phyloP scores from a whole-genome alignment of 768 basidiomycete genomes.

The Panaeolus cyanescens region DNA sequence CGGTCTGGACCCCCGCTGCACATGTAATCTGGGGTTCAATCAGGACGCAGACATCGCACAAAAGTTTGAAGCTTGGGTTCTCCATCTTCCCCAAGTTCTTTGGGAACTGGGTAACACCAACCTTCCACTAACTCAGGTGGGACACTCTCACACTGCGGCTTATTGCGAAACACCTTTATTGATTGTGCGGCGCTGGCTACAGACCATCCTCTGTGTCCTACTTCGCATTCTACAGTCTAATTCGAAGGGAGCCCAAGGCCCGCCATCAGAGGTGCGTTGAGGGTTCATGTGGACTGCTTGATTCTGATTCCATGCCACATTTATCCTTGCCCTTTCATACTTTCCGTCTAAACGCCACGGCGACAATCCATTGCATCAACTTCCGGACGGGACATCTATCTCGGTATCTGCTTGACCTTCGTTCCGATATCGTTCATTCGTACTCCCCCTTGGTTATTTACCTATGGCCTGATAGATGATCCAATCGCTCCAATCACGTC shows the following conservation, averaged over 20 bases:
- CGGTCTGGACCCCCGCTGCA: conserved; percentile 54
- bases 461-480: conserved; percentile 24
- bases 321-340: not conserved
- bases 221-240: not conserved
- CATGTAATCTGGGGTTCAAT: conserved; percentile 46
- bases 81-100: conserved; percentile 74
- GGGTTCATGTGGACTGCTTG: not conserved
- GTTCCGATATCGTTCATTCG: conserved; percentile 2
- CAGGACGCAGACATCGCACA: conserved; percentile 23
- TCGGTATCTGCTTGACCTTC: not conserved
- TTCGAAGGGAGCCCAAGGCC: not conserved
- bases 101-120: conserved; percentile 81
- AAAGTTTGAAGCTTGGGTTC: conserved; percentile 65
- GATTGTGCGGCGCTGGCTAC: not conserved
- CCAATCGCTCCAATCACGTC: conserved; percentile 52
- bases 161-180: not conserved
- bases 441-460: conserved; percentile 1
- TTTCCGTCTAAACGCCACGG: not conserved
- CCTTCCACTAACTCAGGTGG: conserved; percentile 61
- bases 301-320: not conserved
- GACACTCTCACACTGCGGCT: conserved; percentile 8
- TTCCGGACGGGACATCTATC: not conserved
- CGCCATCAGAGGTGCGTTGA: not conserved
- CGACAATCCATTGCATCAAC: not conserved
- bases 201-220: not conserved